Conservation (phyloP, 139 green algal genomes). For the Haematococcus sp. region DNA sequence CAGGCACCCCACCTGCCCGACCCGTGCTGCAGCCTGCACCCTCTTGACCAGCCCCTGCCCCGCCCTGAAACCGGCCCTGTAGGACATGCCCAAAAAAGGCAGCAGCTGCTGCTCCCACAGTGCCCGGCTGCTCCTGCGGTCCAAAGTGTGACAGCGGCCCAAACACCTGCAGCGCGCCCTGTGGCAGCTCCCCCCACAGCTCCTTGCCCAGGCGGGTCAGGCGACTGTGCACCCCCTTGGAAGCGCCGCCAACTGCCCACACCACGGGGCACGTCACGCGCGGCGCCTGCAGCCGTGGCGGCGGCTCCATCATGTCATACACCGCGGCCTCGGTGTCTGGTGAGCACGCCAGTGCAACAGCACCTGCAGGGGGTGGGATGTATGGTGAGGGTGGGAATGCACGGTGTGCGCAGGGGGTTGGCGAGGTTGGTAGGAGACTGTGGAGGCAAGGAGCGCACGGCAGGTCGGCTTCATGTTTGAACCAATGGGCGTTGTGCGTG, state of each 20-base stretch:
- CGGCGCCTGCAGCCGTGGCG: background rate
- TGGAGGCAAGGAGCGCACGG: too few relatives aligned
- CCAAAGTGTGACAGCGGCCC: slow-evolving; percentile 22
- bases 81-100: background rate
- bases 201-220: background rate
- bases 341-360: slow-evolving; percentile 15
- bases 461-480: too few relatives aligned
- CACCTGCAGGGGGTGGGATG: background rate
- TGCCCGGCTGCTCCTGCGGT: slow-evolving; percentile 23
- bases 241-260: background rate
- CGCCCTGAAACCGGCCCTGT: background rate
- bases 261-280: slow-evolving; percentile 7
- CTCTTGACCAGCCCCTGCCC: too few relatives aligned
- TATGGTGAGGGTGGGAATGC: too few relatives aligned
- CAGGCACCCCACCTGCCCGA: too few relatives aligned
- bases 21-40: too few relatives aligned
- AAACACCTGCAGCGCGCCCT: background rate
- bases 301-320: slow-evolving; percentile 16
- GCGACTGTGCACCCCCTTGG: background rate
- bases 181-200: background rate
- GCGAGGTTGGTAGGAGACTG: too few relatives aligned
- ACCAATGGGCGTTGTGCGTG: too few relatives aligned
- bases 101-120: slow-evolving; percentile 11
- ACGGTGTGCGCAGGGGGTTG: too few relatives aligned
- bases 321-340: slow-evolving; percentile 20